Base-by-base conservation (phyloP, 768 basidiomycete genomes). In the Agaricus subrufescens region DNA sequence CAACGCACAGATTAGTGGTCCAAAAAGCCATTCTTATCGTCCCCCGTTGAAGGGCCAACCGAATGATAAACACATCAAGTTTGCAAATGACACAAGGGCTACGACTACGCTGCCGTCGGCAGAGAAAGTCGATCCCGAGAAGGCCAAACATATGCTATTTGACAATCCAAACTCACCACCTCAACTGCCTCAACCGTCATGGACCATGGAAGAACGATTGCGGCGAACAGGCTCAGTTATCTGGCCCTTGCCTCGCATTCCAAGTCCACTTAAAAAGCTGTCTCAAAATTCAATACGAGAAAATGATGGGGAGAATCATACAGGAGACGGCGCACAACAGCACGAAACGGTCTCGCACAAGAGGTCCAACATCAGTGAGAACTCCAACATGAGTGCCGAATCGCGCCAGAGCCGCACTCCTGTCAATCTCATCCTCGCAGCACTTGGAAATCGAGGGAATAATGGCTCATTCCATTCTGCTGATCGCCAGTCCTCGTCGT, bases 21-120 rank as follows among this genome's bases (percentile, higher is more conserved):
- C 63, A 4, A 62, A 58, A n/a, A 55, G 50, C 11, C 58, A 59
- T 46, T 58, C 63, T n/a, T 69, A 71, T 53, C 66, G 62, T 29
- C 71, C 72, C 9, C 52, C 71, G 50, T 65, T 64, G 26, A 45
- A 56, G 44, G 65, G 60, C 19, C 64, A 67, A 31, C 54, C 64
- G 4, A 54, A 34, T 27, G 66, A 66, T 14, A 68, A 73, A 30
- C 76, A 66, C 58, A 72, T 81, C 59, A 76, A 67, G 34, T 83
- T 81, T 61, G 69, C 66, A 31, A 64, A 57, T 12, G 52, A 63
- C 55, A 54, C 59, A 51, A 46, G 53, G 26, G 43, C 12, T 3
- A 40, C 49, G 15, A 37, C 49, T 7, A 2, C 48, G 14, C 19
- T 31, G 27, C 39, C 54, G 23, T 47, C 54, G 23, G 31, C 12